Evolutionary conservation across 2,329 filamentous ascomycete species (phyloP).

Genomic region (Bipolaris victoriae): DNA sequence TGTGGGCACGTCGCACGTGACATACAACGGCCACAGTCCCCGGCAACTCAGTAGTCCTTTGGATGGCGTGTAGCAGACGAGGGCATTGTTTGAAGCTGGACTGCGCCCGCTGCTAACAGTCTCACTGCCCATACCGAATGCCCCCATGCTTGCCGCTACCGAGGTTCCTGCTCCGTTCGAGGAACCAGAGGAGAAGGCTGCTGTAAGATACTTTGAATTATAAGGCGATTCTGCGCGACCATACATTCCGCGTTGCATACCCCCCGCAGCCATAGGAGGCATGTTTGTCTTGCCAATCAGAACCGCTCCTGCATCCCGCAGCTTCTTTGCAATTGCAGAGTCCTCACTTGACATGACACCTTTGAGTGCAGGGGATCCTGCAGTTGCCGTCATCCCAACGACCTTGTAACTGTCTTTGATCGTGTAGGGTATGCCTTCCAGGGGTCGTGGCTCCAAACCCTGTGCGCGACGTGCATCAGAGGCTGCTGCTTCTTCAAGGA

Average conservation of each 20-base stretch:
- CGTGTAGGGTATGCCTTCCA: slow-evolving; percentile 65
- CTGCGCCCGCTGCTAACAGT: slow-evolving; percentile 63
- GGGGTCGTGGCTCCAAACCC: slow-evolving; percentile 44
- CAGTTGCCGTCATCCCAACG: slow-evolving; percentile 59
- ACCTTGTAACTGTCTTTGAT: slow-evolving; percentile 65
- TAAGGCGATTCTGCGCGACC: slow-evolving; percentile 64
- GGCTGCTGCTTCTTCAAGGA: slow-evolving; percentile 56
- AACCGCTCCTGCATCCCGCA: slow-evolving; percentile 59
- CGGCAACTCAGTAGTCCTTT: slow-evolving; percentile 59
- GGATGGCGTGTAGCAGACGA: slow-evolving; percentile 64
- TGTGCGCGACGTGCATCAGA: slow-evolving; percentile 55
- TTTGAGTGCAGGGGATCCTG: slow-evolving; percentile 62
- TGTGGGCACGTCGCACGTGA: slow-evolving; percentile 62
- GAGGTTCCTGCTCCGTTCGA: slow-evolving; percentile 63
- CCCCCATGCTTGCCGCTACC: slow-evolving; percentile 58
- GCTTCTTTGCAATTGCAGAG: slow-evolving; percentile 56
- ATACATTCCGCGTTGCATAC: slow-evolving; percentile 64
- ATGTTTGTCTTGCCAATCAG: slow-evolving; percentile 65
- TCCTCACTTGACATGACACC: slow-evolving; percentile 59
- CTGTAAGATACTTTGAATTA: slow-evolving; percentile 60
- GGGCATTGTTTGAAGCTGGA: slow-evolving; percentile 63
- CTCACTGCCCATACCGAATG: slow-evolving; percentile 62
- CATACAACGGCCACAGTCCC: slow-evolving; percentile 63
- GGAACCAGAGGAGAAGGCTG: slow-evolving; percentile 63
- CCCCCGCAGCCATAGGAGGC: slow-evolving; percentile 65